phyloP scores from a whole-genome alignment of 2,329 filamentous ascomycete species.

The Aspergillus ruber region DNA sequence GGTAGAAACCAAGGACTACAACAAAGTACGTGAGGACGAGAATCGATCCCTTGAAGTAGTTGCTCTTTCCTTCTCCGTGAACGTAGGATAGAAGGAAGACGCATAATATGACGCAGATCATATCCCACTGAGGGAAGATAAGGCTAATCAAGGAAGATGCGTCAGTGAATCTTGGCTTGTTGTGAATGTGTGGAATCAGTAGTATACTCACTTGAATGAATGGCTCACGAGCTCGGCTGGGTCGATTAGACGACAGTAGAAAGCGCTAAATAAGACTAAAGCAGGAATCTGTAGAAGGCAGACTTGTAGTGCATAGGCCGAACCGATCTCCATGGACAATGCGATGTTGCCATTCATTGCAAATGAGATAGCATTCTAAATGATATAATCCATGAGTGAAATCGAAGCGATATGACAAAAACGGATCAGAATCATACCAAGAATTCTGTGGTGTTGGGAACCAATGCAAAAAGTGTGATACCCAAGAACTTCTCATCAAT shows the following conservation, averaged over 20 bases:
- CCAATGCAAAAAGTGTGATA: constrained; percentile 91
- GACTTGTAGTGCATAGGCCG: constrained; percentile 92
- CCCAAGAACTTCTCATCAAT: constrained; percentile 97
- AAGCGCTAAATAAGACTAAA: constrained; percentile 81
- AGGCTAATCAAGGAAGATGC: constrained; percentile 47
- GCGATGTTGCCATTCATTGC: constrained; percentile 99
- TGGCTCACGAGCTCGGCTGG: constrained; percentile 46
- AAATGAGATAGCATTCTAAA: constrained; percentile 91
- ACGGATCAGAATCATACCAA: constrained; percentile 53
- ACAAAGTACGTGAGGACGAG: constrained; percentile 88
- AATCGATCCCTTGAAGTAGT: constrained; percentile 99
- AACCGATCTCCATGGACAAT: constrained; percentile 97
- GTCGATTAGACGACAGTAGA: constrained; percentile 57
- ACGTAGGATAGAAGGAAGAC: constrained; percentile 96
- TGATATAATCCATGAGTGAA: background rate
- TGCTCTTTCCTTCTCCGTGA: constrained; percentile 97
- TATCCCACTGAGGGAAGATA: constrained; percentile 98
- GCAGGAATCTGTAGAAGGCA: constrained; percentile 91
- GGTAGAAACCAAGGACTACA: constrained; percentile 85
- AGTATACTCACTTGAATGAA: constrained; percentile 46
- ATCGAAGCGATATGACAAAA: background rate
- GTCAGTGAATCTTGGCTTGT: background rate
- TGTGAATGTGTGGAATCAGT: background rate
- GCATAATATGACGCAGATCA: constrained; percentile 92
- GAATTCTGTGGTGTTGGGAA: constrained; percentile 97